Evolutionary conservation across 2,329 filamentous ascomycete genomes (phyloP), one percentile per base, ranked within the genome.

Genomic region (Penicillium concentricum): DNA sequence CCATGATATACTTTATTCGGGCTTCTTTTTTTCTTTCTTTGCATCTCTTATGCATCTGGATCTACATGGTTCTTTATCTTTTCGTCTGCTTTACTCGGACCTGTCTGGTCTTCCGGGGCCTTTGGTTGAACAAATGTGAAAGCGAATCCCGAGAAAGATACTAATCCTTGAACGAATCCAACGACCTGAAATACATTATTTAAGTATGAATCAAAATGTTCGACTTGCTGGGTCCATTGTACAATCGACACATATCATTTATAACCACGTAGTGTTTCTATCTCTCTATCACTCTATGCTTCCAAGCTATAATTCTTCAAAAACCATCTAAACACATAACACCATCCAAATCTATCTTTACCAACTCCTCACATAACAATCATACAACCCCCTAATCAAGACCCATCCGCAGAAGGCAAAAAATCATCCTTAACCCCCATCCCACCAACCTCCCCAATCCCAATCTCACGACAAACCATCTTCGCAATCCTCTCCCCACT

Each of bases 401-500:
- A 16, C 32, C 5, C 22, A 41, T 32, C 28, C n/a, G 61, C 67
- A 20, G 68, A 70, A 35, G 71, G 72, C 56, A 74, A 63, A 53
- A 67, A 67, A 67, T 73, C 72, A 62, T 73, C 71, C 60, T 51
- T 51, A 58, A 37, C 44, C 41, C 0, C 60, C 61, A 42, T 69
- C 43, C 1, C 41, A 16, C 69, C 71, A 28, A 64, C 41, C 16
- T 49, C 60, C 1, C 63, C 63, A 43, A 75, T 54, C 2, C 67
- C 66, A 57, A 67, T 63, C 2, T 62, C 22, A 34, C 62, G 58
- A 56, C 71, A 75, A 44, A 79, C 64, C 68, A 86, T 83, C 71
- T 79, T 82, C 1, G 83, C 92, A 34, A 92, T 89, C 20, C 82
- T 83, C 77, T 96, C 91, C 1, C 92, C 92, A 71, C 89, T 91